Conservation (phyloP, 305 asterid genomes). For the Fraxinus latifolia region DNA sequence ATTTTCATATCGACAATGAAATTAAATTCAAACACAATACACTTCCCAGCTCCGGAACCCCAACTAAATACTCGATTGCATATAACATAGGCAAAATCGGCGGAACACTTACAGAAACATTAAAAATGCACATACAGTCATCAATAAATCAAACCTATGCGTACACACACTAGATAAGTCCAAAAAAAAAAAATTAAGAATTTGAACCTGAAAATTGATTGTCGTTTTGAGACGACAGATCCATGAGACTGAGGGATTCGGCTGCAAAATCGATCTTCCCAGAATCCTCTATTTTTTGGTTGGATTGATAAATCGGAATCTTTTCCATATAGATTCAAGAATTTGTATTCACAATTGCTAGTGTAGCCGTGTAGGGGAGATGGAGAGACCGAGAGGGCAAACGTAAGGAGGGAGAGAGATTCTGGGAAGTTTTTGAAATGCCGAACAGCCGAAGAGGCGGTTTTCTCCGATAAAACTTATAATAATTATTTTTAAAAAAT, state of each 20-base stretch:
- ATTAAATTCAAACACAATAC: neutral
- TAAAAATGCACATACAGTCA: constrained; percentile 6
- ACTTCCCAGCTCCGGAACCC: constrained; percentile 17
- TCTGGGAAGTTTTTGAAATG: constrained; percentile 29
- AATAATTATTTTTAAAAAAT: too few relatives aligned
- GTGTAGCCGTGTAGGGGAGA: neutral
- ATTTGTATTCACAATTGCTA: constrained; percentile 19
- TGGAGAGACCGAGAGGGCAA: neutral
- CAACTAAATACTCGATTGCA: neutral
- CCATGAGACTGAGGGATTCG: constrained; percentile 35
- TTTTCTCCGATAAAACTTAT: neutral
- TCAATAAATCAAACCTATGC: neutral
- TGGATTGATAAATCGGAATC: constrained; percentile 12
- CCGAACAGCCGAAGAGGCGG: constrained; percentile 28
- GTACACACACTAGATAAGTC: neutral
- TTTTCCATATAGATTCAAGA: neutral
- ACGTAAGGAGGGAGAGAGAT: constrained; percentile 1
- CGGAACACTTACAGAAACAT: neutral
- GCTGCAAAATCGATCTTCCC: constrained; percentile 37
- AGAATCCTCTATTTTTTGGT: constrained; percentile 28
- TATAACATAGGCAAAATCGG: neutral
- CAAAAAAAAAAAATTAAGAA: neutral
- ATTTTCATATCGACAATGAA: neutral
- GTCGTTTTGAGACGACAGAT: constrained; percentile 19
- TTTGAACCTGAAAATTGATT: constrained; percentile 34